phyloP scores from a whole-genome alignment of 1,139 yeast genomes.

The Debaryomyces psychrophilus region DNA sequence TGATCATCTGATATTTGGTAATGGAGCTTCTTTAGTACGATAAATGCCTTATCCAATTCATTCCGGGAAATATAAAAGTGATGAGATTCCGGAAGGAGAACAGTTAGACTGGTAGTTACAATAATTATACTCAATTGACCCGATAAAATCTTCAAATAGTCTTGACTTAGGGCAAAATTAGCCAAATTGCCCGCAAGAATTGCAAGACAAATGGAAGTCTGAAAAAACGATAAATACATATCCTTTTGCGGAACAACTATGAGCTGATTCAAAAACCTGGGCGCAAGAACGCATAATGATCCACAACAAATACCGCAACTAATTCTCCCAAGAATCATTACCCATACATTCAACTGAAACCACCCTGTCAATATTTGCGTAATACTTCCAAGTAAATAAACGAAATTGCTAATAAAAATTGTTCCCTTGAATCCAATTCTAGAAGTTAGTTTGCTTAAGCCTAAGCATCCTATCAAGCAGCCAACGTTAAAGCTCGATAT shows the following conservation, averaged over 20 bases:
- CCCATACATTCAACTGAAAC: constrained; percentile 13
- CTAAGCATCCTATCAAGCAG: constrained; percentile 30
- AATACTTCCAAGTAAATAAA: constrained; percentile 22
- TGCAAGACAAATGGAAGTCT: constrained; percentile 25
- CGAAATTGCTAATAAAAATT: constrained; percentile 13
- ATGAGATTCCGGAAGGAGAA: constrained; percentile 11
- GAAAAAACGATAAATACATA: constrained; percentile 27
- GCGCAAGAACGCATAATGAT: constrained; percentile 28
- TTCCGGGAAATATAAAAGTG: constrained; percentile 4
- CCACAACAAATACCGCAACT: constrained; percentile 33
- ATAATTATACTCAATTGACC: constrained; percentile 17
- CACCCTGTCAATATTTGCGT: constrained; percentile 18
- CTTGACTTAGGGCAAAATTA: not conserved
- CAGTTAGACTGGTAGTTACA: not conserved
- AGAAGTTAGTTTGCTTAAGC: constrained; percentile 16
- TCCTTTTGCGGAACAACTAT: constrained; percentile 20
- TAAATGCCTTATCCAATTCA: not conserved
- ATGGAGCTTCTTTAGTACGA: not conserved
- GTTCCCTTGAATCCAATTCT: constrained; percentile 15
- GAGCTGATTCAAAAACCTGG: constrained; percentile 30
- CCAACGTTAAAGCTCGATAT: constrained; percentile 35
- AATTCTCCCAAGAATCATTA: constrained; percentile 25
- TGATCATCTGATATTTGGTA: not conserved
- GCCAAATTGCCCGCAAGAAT: constrained; percentile 10
- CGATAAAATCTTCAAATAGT: constrained; percentile 18